Evolutionary conservation across 2,329 filamentous ascomycete genomes (phyloP).

Genomic region (Cytospora piceicola): DNA sequence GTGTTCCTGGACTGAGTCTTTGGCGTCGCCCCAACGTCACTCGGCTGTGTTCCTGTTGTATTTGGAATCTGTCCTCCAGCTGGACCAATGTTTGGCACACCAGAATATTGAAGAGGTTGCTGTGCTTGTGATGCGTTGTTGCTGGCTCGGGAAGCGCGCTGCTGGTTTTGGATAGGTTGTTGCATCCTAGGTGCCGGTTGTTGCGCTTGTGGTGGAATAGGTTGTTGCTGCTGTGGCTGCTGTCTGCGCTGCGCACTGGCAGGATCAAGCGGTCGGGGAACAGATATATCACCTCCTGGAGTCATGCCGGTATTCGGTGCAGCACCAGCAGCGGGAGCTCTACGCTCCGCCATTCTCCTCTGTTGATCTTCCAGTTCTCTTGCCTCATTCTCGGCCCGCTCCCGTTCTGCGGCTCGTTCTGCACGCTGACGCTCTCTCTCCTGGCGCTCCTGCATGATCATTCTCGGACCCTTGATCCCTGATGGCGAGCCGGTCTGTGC

Average conservation of each 20-base stretch:
- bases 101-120: constrained; percentile 36
- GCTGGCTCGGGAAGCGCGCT: constrained; percentile 33
- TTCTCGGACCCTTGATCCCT: constrained; percentile 80
- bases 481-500: constrained; percentile 59
- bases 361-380: constrained; percentile 59
- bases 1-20: constrained; percentile 61
- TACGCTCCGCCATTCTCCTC: constrained; percentile 63
- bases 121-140: constrained; percentile 34
- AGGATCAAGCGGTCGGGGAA: constrained; percentile 40
- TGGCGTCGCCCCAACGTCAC: constrained; percentile 40
- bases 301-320: constrained; percentile 36
- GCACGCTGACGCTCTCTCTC: constrained; percentile 68
- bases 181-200: constrained; percentile 31
- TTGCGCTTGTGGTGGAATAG: constrained; percentile 27
- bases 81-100: constrained; percentile 13
- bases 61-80: constrained; percentile 24
- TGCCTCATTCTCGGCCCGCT: constrained; percentile 63
- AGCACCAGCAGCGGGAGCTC: constrained; percentile 55
- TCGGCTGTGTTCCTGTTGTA: constrained; percentile 35
- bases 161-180: constrained; percentile 30
- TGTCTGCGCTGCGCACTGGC: constrained; percentile 39
- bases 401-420: constrained; percentile 69
- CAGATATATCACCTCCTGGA: constrained; percentile 34
- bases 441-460: constrained; percentile 87
- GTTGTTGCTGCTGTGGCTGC: constrained; percentile 37